Base-by-base conservation (phyloP, 139 green algal species). In the Tetradesmus obliquus region DNA sequence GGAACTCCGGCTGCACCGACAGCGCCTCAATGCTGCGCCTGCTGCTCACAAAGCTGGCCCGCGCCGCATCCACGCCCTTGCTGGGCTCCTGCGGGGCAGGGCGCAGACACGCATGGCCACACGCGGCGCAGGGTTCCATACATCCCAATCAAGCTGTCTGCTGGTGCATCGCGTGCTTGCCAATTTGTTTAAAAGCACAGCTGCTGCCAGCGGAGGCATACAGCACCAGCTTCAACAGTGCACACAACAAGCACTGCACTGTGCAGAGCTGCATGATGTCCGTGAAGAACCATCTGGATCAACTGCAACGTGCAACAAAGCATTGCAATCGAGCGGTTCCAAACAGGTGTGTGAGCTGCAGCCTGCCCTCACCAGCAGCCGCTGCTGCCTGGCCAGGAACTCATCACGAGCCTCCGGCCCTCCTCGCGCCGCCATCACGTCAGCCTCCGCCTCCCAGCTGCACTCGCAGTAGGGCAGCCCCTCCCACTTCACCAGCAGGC, bases 401-500 rank as follows among this genome's bases (percentile, higher is more conserved):
- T 72, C 76, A 51, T 91, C 87, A 9, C 87, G 80, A 19, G 87
- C 74, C 57, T 80, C 20, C 93, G 32, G 45, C n/a, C 84, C 83
- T 74, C 66, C 92, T 71, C 51, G 81, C 0, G 90, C 92, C 5
- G 82, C 82, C 69, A 82, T 86, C 86, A 96, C 74, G 55, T 94
- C 93, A 8, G 87, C 91, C 76, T 85, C 88, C 10, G 84, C 86
- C 95, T 99, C 98, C 96, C 96, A 99, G 1, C 98, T 99, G 91
- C 91, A 95, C 91, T 99, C 97, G 3, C 89, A 93, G 93, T 99
- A 99, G 0, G 97, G 96, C 91, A 99, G 94, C 7, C 97, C 98
- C 89, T 95, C 91, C 98, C 98, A 99, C 94, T 99, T 99, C 86
- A 97, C 93, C 74, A 99, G 93, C 94, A 97, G 98, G 88, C 88